Evolutionary conservation across 768 basidiomycete genomes (phyloP).

Genomic region (Vararia minispora): DNA sequence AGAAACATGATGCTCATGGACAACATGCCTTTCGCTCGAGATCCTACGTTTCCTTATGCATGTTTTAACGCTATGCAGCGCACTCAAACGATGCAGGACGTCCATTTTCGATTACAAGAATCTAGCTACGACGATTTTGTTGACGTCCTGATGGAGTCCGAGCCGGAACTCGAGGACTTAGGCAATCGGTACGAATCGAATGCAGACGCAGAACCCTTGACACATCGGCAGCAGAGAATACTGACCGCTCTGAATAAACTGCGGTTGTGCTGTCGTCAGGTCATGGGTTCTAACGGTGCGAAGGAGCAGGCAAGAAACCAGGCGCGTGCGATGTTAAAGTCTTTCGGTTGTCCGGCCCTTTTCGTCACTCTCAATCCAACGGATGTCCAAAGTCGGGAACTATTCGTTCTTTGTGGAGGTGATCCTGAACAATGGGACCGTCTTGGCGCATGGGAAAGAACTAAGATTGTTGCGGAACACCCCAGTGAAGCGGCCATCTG

Average conservation of each 20-base stretch:
- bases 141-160: neutral
- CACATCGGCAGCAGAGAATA: neutral
- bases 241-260: neutral
- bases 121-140: neutral
- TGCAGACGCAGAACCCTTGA: neutral
- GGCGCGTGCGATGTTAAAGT: neutral
- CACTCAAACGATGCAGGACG: neutral
- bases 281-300: neutral
- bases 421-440: conserved; percentile 27
- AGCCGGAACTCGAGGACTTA: neutral
- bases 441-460: conserved; percentile 19
- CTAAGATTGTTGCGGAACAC: conserved; percentile 26
- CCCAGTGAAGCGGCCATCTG: conserved; percentile 28
- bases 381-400: conserved; percentile 29
- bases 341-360: neutral
- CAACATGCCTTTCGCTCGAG: neutral
- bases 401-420: conserved; percentile 26
- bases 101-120: neutral
- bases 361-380: conserved; percentile 24
- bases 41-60: neutral
- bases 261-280: neutral
- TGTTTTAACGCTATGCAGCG: neutral
- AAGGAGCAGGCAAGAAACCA: neutral
- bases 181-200: neutral
- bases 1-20: neutral